Evolutionary conservation across 495 filamentous ascomycete species (phyloP).

Genomic region (Penicillium turbatum): DNA sequence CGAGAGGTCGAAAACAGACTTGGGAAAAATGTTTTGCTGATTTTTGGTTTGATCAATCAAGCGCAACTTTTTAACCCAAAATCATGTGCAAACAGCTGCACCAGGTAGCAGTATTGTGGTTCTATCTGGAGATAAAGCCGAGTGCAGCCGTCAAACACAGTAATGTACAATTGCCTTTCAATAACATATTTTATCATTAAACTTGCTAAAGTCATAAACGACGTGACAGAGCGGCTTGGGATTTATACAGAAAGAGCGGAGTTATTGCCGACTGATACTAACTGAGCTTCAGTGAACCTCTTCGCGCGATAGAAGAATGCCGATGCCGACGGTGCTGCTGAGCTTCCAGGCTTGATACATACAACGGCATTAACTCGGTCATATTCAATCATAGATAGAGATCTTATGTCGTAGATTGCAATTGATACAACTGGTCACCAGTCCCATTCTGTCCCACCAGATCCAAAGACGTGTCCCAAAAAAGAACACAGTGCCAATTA

Average conservation of each 20-base stretch:
- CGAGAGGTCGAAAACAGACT: not conserved
- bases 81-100: not conserved
- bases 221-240: too few relatives aligned
- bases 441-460: not conserved
- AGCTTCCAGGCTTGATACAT: not conserved
- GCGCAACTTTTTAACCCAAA: not conserved
- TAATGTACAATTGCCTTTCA: not conserved
- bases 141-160: not conserved
- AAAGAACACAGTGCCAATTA: too few relatives aligned
- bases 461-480: not conserved
- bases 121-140: not conserved
- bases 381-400: too few relatives aligned
- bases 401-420: not conserved
- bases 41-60: not conserved
- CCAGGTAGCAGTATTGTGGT: not conserved
- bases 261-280: not conserved
- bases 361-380: too few relatives aligned
- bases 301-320: not conserved
- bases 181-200: not conserved
- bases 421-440: not conserved
- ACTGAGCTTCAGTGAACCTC: not conserved
- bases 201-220: not conserved
- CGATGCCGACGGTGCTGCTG: not conserved
- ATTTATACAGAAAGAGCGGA: not conserved
- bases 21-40: not conserved